Base-by-base conservation (phyloP, 805 yeast genomes). In the Wickerhamomyces hampshirensis region DNA sequence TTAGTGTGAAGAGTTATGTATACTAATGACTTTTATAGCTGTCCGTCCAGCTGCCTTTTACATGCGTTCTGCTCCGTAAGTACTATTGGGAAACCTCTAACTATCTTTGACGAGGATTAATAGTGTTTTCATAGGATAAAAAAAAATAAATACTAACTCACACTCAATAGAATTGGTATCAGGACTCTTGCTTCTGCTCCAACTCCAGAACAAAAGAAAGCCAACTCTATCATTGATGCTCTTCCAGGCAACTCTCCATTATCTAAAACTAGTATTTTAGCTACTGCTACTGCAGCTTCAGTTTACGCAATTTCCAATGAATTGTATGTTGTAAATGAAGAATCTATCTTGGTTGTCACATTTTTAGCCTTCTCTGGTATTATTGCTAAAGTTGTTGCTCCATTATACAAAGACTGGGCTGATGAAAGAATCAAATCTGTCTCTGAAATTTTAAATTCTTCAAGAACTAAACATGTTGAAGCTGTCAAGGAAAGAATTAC, bases 361-460 rank as follows among this genome's bases (percentile, higher is more conserved):
- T 93, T 93, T 66, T 63, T 78, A 41, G 83, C 85, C 45, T 83
- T 91, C 65, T 63, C 80, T 47, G 80, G 73, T 47, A 70, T 88
- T 54, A 70, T 77, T 53, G 84, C 89, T 58, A 91, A 89, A 73
- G 77, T 81, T 54, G 81, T 85, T 55, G 96, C 96, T 43, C 98
- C 98, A 57, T 75, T 84, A 60, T 93, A 89, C 74, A 86, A 86
- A 56, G 93, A 84, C 59, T 86, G 91, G 82, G 98, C 98, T 40
- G 83, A 82, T 56, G 80, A 82, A 37, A 84, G 87, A 73, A 71
- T 86, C 63, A 75, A 78, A 66, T 79, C 82, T 62, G 87, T 93
- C 60, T 73, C 80, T 58, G 82, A 75, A 47, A 73, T 88, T 51
- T 77, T 91, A 67, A 85, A 86, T 69, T 74, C 80, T 43, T 88